A percentile compares a stretch with the other conserved stretches of the same genome.
Evolutionary conservation across 306 rosid genomes (phyloP).

Genomic region (Glycine latifolia): DNA sequence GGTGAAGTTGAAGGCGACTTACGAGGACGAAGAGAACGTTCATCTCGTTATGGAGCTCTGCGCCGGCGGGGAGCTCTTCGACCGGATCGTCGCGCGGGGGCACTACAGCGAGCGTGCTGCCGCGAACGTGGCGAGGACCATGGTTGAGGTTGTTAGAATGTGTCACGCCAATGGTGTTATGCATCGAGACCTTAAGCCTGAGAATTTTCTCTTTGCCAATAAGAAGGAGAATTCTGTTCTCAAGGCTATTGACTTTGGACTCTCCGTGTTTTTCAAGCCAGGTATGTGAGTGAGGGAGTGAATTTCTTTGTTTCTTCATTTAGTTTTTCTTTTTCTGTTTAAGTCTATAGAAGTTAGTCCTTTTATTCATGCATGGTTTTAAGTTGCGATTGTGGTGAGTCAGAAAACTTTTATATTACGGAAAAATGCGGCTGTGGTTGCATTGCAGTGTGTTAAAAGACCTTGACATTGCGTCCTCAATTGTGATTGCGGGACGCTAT

Average conservation of each 20-base stretch:
- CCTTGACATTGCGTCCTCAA: no score
- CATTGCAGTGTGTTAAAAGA: no score
- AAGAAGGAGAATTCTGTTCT: slow-evolving; percentile 85
- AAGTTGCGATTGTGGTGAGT: no score
- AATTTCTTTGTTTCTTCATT: no score
- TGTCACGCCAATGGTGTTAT: slow-evolving; percentile 84
- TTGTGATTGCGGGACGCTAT: no score
- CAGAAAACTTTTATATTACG: no score
- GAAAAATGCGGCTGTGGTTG: no score
- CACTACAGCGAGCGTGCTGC: slow-evolving; percentile 91
- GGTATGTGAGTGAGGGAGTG: slow-evolving; percentile 44
- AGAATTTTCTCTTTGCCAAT: slow-evolving; percentile 79
- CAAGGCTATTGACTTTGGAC: slow-evolving; percentile 86
- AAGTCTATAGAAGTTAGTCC: no score
- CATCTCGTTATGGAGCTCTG: slow-evolving; percentile 92
- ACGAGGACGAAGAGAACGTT: slow-evolving; percentile 84
- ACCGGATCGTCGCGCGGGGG: slow-evolving; percentile 83
- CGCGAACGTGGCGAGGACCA: slow-evolving; percentile 74
- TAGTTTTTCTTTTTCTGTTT: no score
- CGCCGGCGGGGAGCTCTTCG: slow-evolving; percentile 86
- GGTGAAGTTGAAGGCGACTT: slow-evolving; percentile 74
- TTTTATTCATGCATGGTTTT: no score
- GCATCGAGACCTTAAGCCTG: slow-evolving; percentile 91
- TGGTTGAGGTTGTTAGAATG: slow-evolving; percentile 87
- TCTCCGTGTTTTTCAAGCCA: slow-evolving; percentile 83